These are phyloP conservation scores for California macrophylla DNA, from an alignment of 441 rosid genomes.

Conservation along the genomic window DNA sequence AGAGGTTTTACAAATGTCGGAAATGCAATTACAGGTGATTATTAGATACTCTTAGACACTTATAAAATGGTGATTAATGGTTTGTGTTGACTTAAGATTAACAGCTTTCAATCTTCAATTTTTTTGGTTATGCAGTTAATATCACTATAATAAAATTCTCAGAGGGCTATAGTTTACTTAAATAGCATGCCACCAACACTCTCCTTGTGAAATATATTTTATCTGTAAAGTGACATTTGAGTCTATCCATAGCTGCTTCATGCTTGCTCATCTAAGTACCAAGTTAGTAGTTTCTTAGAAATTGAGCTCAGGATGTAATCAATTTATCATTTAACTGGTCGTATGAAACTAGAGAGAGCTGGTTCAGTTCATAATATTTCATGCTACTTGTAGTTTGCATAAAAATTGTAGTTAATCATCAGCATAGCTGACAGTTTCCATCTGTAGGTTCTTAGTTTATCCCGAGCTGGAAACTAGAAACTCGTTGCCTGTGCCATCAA, in stretches of 20 bases:
- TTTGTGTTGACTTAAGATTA: neutral
- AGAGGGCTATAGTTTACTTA: neutral
- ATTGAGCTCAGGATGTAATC: neutral
- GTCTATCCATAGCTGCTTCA: neutral
- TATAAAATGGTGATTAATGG: neutral
- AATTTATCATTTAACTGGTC: neutral
- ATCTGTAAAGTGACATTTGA: neutral
- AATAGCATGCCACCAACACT: neutral
- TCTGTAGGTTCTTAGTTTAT: slow-evolving; percentile 61
- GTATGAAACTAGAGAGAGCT: neutral
- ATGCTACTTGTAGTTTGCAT: slow-evolving; percentile 5
- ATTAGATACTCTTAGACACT: neutral
- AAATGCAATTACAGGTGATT: slow-evolving; percentile 67
- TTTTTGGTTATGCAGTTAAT: neutral
- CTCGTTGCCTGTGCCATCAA: slow-evolving; percentile 60
- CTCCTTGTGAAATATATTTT: neutral
- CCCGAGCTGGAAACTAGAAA: slow-evolving; percentile 92
- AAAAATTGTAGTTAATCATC: slow-evolving; percentile 8
- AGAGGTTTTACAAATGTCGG: slow-evolving; percentile 66
- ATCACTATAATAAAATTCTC: neutral
- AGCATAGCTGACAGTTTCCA: slow-evolving; percentile 20
- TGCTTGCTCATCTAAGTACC: neutral
- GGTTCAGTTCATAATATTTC: neutral
- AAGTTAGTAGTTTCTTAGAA: neutral
- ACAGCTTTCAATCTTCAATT: neutral